Conservation (phyloP, 2,329 filamentous ascomycete species). For the Leptographium galeiforme region DNA sequence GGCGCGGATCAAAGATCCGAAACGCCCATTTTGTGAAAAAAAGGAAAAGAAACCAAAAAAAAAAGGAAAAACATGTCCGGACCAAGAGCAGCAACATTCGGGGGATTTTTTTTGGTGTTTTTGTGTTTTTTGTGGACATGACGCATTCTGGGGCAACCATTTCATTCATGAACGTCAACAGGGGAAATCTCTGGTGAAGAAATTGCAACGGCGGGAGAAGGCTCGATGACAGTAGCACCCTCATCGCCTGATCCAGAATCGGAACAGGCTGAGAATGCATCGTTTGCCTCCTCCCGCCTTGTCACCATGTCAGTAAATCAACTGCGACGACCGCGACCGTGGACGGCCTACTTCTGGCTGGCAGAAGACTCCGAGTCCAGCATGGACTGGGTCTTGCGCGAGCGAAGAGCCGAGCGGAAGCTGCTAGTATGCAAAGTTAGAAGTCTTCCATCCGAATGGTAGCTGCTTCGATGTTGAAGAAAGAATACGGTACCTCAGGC, state of each 20-base stretch:
- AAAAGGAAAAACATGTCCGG: neutral
- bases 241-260: conserved; percentile 32
- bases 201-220: conserved; percentile 19
- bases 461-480: neutral
- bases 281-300: conserved; percentile 23
- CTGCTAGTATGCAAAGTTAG: neutral
- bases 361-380: neutral
- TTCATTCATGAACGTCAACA: neutral
- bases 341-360: neutral
- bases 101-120: neutral
- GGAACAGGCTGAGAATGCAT: conserved; percentile 27
- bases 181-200: neutral
- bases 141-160: neutral
- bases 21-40: neutral
- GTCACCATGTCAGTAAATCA: neutral
- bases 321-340: too few relatives aligned
- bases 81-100: neutral
- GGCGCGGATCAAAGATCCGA: neutral
- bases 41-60: neutral
- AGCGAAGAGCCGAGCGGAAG: neutral
- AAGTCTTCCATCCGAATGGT: neutral
- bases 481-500: conserved; percentile 12
- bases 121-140: neutral
- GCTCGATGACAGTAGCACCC: conserved; percentile 40
- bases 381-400: neutral